Conservation (phyloP, 192 early-diverging fungal species). For the Backusella mclennaniae region DNA sequence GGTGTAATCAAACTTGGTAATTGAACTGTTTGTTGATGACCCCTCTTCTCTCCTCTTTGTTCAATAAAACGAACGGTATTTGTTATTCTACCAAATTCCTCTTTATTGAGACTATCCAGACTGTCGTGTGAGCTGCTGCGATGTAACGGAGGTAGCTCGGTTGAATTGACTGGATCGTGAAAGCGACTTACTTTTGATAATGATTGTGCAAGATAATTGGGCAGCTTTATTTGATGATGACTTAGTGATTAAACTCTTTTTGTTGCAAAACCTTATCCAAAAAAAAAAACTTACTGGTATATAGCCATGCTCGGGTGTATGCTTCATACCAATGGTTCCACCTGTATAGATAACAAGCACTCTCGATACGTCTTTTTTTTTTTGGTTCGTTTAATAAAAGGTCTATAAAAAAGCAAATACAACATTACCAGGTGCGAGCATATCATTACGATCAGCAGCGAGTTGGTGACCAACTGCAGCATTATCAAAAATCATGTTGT, state of each 20-base stretch:
- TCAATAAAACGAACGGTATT: slow-evolving; percentile 20
- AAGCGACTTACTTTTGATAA: slow-evolving; percentile 77
- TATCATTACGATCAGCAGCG: slow-evolving; percentile 53
- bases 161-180: slow-evolving; percentile 62
- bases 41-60: not conserved
- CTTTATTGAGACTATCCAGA: slow-evolving; percentile 21
- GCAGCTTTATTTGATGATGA: slow-evolving; percentile 32
- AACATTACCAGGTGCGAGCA: slow-evolving; percentile 54
- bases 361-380: slow-evolving; percentile 61
- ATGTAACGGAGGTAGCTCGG: slow-evolving; percentile 6
- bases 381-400: not conserved
- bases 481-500: slow-evolving; percentile 28
- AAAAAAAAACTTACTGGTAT: slow-evolving; percentile 46
- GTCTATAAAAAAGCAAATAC: no score
- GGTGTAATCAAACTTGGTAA: slow-evolving; percentile 76
- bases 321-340: slow-evolving; percentile 91
- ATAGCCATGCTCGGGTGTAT: slow-evolving; percentile 68
- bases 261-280: not conserved
- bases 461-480: slow-evolving; percentile 45
- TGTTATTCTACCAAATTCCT: slow-evolving; percentile 9
- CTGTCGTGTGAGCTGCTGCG: slow-evolving; percentile 32
- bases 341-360: slow-evolving; percentile 95
- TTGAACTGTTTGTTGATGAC: slow-evolving; percentile 1
- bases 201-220: slow-evolving; percentile 79
- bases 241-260: not conserved